Evolutionary conservation across 2,329 filamentous ascomycete genomes (phyloP).

Genomic region (Coniosporium tulheliwenetii): DNA sequence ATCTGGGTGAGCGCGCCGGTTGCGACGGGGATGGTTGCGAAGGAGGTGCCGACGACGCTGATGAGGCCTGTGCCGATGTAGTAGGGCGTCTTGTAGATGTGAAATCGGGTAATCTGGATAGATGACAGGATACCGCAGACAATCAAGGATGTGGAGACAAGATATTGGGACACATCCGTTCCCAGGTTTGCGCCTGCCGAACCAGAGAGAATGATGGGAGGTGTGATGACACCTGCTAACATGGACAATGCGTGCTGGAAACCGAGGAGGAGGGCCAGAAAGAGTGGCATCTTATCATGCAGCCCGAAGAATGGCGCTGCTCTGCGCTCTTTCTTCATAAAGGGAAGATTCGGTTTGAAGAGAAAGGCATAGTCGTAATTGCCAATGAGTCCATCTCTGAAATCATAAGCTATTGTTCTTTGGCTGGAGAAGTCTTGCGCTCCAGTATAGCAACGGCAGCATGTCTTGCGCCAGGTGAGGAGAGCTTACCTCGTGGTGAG

Average conservation of each 20-base stretch:
- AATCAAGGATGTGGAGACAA: constrained; percentile 65
- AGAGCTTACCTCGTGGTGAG: constrained; percentile 31
- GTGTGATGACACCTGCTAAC: constrained; percentile 53
- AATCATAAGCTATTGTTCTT: background rate
- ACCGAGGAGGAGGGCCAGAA: constrained; percentile 58
- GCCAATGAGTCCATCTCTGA: constrained; percentile 59
- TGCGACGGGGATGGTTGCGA: constrained; percentile 60
- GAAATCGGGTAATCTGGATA: constrained; percentile 65
- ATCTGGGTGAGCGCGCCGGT: constrained; percentile 59
- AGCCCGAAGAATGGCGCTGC: constrained; percentile 75
- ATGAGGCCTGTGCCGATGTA: constrained; percentile 66
- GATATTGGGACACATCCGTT: constrained; percentile 50
- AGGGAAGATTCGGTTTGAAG: constrained; percentile 68
- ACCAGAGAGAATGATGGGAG: constrained; percentile 55
- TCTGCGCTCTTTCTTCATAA: constrained; percentile 47
- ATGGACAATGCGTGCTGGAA: constrained; percentile 70
- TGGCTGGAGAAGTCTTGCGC: background rate
- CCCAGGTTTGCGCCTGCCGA: constrained; percentile 46
- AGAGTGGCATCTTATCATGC: constrained; percentile 59
- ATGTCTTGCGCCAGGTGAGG: background rate
- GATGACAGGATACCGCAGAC: constrained; percentile 61
- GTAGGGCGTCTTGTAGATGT: constrained; percentile 56
- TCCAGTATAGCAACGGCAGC: background rate
- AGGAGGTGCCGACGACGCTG: constrained; percentile 65
- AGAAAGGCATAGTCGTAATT: constrained; percentile 84